Base-by-base conservation (phyloP, 345 rosid species). In the Corymbia maculata region DNA sequence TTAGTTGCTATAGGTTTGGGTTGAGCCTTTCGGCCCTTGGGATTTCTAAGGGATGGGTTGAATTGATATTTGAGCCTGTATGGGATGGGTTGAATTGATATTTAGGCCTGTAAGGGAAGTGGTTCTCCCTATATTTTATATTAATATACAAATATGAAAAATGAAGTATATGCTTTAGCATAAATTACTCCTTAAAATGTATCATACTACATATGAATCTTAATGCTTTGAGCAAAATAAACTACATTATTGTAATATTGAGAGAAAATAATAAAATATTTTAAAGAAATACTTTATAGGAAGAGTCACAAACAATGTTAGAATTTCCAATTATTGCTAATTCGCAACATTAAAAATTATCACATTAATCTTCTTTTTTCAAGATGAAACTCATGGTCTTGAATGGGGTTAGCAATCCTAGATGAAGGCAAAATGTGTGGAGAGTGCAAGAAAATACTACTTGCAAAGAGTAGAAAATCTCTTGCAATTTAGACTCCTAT, bases 341-440 rank as follows among this genome's bases (percentile, higher is more conserved):
- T 8, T 32, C 15, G 79, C 1, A 68, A 30, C 79, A 68, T 16
- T 15, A 16, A 68, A 5, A 32, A 32, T 32, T 3, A 16, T 8
- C 0, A 68, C 13, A 6, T 0, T 26, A 15, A 64, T 59, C 2
- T 7, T 28, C 28, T 12, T 57, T 28, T n/a, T 8, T 2, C 2
- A 14, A 28, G 75, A 13, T 13, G 5, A 64, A 64, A 13, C 6
- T 68, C 75, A 68, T 68, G 0, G 79, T 32, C 16, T 16, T 13
- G 44, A 68, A 68, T 30, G 0, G 16, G 4, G 45, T 9, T 15
- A 68, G 0, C 16, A 8, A 68, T 68, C 79, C 0, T n/a, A 8
- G 79, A 4, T 0, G 68, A 59, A 3, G 68, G 30, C 1, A 59
- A 59, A 59, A 59, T 1, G 30, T 26, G 28, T 59, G 12, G 2